Conservation (phyloP, 2,329 filamentous ascomycete species). For the Cladophialophora yegresii region DNA sequence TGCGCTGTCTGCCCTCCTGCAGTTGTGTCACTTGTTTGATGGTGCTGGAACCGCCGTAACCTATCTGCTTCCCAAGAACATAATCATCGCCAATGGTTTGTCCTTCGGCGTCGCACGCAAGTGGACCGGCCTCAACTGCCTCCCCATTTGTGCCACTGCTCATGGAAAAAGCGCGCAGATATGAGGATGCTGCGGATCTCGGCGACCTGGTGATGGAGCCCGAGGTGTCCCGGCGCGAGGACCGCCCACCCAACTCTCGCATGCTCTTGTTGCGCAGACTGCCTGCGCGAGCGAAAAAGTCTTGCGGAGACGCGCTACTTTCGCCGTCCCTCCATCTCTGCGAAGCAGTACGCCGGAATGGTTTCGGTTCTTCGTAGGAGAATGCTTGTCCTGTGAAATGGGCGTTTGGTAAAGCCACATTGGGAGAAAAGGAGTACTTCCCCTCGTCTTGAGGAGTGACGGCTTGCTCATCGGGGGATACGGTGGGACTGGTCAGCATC, state of each 20-base stretch:
- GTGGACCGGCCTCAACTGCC: slow-evolving; percentile 38
- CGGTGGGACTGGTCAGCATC: slow-evolving; percentile 32
- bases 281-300: slow-evolving; percentile 36
- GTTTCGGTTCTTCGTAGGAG: slow-evolving; percentile 33
- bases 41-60: slow-evolving; percentile 65
- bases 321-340: slow-evolving; percentile 37
- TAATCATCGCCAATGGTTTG: slow-evolving; percentile 68
- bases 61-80: slow-evolving; percentile 67
- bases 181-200: slow-evolving; percentile 61
- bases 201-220: slow-evolving; percentile 50
- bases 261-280: slow-evolving; percentile 34
- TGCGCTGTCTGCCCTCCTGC: slow-evolving; percentile 55
- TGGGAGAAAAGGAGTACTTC: slow-evolving; percentile 28
- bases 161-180: slow-evolving; percentile 52
- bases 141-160: slow-evolving; percentile 46
- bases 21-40: slow-evolving; percentile 69
- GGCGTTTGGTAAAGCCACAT: slow-evolving; percentile 20
- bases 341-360: slow-evolving; percentile 34
- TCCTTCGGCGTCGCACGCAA: slow-evolving; percentile 65
- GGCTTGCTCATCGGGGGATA: slow-evolving; percentile 32
- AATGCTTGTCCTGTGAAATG: slow-evolving; percentile 26
- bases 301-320: slow-evolving; percentile 43
- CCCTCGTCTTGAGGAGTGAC: slow-evolving; percentile 27
- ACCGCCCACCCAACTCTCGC: slow-evolving; percentile 25
- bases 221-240: slow-evolving; percentile 32